A percentile compares a stretch with the other conserved stretches of the same genome.
phyloP scores from a whole-genome alignment of 306 rosid species.

The Dryas drummondii region DNA sequence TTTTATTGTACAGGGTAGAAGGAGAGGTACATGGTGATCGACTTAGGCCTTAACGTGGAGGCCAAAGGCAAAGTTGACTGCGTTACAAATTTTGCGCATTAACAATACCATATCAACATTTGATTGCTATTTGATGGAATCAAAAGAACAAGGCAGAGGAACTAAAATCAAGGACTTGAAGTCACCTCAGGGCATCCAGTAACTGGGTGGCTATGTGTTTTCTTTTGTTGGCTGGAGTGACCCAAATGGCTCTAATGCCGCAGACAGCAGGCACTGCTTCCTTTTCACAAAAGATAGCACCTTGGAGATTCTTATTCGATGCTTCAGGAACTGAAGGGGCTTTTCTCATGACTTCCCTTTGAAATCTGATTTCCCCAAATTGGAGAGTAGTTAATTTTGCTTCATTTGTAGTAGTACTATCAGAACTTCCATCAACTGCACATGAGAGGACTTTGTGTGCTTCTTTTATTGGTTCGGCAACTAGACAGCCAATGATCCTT shows the following conservation, averaged over 20 bases:
- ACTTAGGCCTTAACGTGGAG: too few species aligned
- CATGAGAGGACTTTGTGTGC: conserved; percentile 61
- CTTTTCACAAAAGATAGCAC: conserved; percentile 58
- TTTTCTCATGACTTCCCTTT: conserved; percentile 55
- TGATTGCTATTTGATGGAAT: not conserved
- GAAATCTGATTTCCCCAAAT: conserved; percentile 70
- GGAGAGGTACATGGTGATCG: too few species aligned
- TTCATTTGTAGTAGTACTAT: conserved; percentile 27
- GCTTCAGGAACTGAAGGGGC: conserved; percentile 27
- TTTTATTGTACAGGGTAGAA: too few species aligned
- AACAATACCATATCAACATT: not conserved
- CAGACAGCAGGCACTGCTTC: conserved; percentile 60
- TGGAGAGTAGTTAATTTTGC: conserved; percentile 38
- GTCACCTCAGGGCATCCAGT: conserved; percentile 77
- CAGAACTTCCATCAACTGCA: conserved; percentile 28
- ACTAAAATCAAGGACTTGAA: not conserved
- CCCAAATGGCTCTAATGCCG: conserved; percentile 90
- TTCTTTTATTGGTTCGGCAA: conserved; percentile 67
- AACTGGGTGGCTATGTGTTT: conserved; percentile 64
- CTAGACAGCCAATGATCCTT: conserved; percentile 60
- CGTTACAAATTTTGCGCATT: too few species aligned
- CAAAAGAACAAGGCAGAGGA: not conserved
- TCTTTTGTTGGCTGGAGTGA: conserved; percentile 73
- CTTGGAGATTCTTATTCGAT: conserved; percentile 33
- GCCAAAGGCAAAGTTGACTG: too few species aligned